Conservation (phyloP, 495 filamentous ascomycete species). For the Elasticomyces elasticus region DNA sequence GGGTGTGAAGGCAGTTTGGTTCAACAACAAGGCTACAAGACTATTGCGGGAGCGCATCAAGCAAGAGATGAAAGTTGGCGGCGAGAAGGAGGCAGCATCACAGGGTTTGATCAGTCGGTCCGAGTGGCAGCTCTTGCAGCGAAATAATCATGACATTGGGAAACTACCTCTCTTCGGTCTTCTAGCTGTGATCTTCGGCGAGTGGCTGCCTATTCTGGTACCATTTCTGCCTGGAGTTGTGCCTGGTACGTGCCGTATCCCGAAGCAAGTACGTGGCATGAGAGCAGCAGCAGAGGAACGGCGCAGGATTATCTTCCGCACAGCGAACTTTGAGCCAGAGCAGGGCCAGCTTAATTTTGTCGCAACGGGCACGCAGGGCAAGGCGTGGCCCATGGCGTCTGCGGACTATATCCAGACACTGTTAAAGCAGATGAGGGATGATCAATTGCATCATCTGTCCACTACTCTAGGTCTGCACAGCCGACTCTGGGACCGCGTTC, state of each 20-base stretch:
- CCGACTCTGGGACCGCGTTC: slow-evolving; percentile 38
- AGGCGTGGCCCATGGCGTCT: slow-evolving; percentile 6
- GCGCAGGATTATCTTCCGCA: slow-evolving; percentile 35
- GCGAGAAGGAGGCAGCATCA: slow-evolving; percentile 20
- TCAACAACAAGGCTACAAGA: slow-evolving; percentile 43
- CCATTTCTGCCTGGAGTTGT: slow-evolving; percentile 57
- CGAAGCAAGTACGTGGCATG: slow-evolving; percentile 55
- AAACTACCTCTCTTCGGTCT: slow-evolving; percentile 68
- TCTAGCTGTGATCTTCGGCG: slow-evolving; percentile 65
- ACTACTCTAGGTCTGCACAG: slow-evolving; percentile 37
- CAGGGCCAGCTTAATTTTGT: slow-evolving; percentile 20
- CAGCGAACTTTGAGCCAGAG: slow-evolving; percentile 12
- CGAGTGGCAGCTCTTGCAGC: slow-evolving; percentile 56
- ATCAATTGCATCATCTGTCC: slow-evolving; percentile 19
- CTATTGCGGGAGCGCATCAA: slow-evolving; percentile 35
- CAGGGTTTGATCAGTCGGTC: slow-evolving; percentile 38
- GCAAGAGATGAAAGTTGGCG: slow-evolving; percentile 12
- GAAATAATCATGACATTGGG: slow-evolving; percentile 55
- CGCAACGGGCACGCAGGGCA: neutral
- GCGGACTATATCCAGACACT: neutral
- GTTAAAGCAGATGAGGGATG: neutral
- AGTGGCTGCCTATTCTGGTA: slow-evolving; percentile 66
- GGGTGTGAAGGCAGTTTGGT: slow-evolving; percentile 58
- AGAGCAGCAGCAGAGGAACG: slow-evolving; percentile 40
- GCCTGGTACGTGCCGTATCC: slow-evolving; percentile 72